Evolutionary conservation across 805 yeast genomes (phyloP), one percentile per base, ranked within the genome.

Genomic region (Candida ficus): DNA sequence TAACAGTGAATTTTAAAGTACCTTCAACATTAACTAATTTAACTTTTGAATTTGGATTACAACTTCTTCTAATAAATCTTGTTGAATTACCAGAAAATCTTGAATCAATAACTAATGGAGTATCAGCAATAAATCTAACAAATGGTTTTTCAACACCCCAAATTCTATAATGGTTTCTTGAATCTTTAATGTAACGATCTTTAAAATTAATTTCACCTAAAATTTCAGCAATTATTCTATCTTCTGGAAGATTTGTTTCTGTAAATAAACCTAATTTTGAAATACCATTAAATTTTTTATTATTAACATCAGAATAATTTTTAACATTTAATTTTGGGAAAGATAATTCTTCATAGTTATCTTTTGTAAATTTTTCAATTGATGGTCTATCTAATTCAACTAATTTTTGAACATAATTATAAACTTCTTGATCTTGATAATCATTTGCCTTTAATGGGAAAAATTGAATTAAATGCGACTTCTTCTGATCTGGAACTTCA

Each of bases 61-160:
- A 86, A 9, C 89, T 68, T 44, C 83, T 76, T 44, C 97, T 68
- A 23, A 86, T 66, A 56, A 85, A 91, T 37, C 95, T 63, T 1
- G 89, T 68, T 26, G 73, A 70, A 50, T 87, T 85, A 0, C 97
- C 98, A 5, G 78, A 70, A 31, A 79, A 74, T 44, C 96, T 71
- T n/a, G 89, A 75, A 60, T 90, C 96, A 14, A 90, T 64, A 4
- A 74, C 80, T n/a, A 89, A 50, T 0, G 83, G 81, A 38, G 80
- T 60, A n/a, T 66, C 61, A 1, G 79, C 71, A 39, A 78, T 76
- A 47, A 79, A 76, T 10, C 74, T 49, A 0, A 78, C 83, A 33
- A 72, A 71, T 4, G 82, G 82, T 46, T 69, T 68, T 31, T 78
- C 81, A 43, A 82, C 81, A 7, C 82, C 96, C 81, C 79, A 78